Base-by-base conservation (phyloP, 1,139 yeast species). In the Candida tetrigidarum region DNA sequence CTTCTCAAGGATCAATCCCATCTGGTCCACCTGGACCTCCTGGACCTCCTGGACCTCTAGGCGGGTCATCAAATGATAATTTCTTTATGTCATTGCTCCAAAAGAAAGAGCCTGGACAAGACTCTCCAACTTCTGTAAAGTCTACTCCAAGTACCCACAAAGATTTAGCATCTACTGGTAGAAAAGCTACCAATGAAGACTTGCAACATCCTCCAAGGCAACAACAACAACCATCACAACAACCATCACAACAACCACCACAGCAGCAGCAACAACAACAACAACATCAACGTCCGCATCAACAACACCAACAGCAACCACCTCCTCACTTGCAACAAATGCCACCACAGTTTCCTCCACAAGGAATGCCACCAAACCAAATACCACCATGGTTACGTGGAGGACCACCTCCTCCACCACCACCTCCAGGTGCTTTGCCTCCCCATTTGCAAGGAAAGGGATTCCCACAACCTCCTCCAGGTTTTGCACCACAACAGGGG, bases 31-130 rank as follows among this genome's bases (percentile, higher is more conserved):
- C 59, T n/a, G 41, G 40, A 11, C 32, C 37, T 19, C n/a, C 35
- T 26, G 38, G 26, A 4, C 43, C 22, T 19, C 55, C 59, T n/a
- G 41, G 40, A 11, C 32, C 37, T 19, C n/a, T n/a, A n/a, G n/a
- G n/a, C n/a, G n/a, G n/a, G n/a, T 29, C 43, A 9, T 42, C 50
- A 3, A 77, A 78, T 52, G 84, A 80, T 49, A 64, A 77, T 5
- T 81, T 81, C 51, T 80, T 81, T 59, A 69, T 76, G 67, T 78
- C 85, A 0, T 64, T 81, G 46, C 60, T 81, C 56, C 67, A 66
- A 39, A 80, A 75, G 54, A 61, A 64, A 40, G 67, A 59, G 37
- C 12, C 44, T 9, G 37, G 23, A 19, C 41, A 44, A 12, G 26
- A 27, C 8, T 42, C 47, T n/a, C 52, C 42, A 23, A 27, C 19